Evolutionary conservation across 331 rosid genomes (phyloP), one percentile per base, ranked within the genome.

Genomic region (Saraca asoca): DNA sequence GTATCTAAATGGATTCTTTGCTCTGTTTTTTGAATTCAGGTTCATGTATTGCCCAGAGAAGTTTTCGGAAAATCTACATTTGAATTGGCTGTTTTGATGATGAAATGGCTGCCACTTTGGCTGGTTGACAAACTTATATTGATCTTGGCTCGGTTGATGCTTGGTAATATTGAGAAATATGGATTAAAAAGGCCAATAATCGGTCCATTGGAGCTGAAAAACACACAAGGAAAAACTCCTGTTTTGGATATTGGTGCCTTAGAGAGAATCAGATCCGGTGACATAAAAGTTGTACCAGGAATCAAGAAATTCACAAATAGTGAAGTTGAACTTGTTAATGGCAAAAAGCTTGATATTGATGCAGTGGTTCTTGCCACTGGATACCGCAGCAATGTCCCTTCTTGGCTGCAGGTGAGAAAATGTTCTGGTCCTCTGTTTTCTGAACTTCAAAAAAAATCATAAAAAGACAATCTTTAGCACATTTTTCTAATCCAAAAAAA

Each of bases 371-470:
- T 94, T 5, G 99, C 99, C 1, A 94, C 99, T 0, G 99, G 99
- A 0, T 94, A 94, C 71, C 86, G 99, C 61, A 94, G 97, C 81
- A 94, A 90, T 19, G 99, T 94, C 61, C 99, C 97, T 56, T 88
- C 81, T 75, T 94, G 99, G 99, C 95, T 94, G 67, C 95, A 87
- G 96, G 98, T 91, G 83, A 87, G 88, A 70, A 66, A 35, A 59
- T 58, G 81, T 61, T 72, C 70, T 11, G 17, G 49, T 82, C 71
- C 6, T 5, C 66, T 64, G 33, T 72, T 76, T 58, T 24, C 3
- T 45, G 52, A 7, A 39, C 6, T 11, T 39, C 11, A 39, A 39
- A 39, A 8, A 41, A 8, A 3, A 42, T 43, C 14, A 0, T 7
- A 4, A 39, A 57, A 38, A 12, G 43, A 11, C 42, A 9, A 31